Base-by-base conservation (phyloP, 495 filamentous ascomycete genomes). In the Articulospora tetracladia region DNA sequence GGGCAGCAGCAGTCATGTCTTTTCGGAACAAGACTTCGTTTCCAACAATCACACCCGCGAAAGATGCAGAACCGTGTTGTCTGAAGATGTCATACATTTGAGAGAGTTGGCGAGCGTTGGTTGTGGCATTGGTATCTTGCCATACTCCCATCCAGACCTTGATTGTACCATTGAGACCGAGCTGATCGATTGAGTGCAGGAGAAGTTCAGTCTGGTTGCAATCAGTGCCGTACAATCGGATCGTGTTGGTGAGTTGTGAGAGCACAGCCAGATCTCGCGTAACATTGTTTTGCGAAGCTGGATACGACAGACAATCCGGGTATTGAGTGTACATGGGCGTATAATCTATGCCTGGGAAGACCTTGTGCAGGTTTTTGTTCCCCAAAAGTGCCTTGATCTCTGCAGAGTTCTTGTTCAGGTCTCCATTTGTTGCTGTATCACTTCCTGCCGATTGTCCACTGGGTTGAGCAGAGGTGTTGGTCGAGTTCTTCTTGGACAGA, bases 201-300 rank as follows among this genome's bases (percentile, higher is more conserved):
- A 94, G 87, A 90, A 98, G 92, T 69, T 96, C 85, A 0, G 94
- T 97, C 72, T 97, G 93, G 70, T 98, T 97, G 80, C 94, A 98
- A 74, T 98, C 94, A 17, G 91, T 97, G 24, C 94, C 94, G 70
- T 98, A 98, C 15, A 98, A 80, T 1, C 93, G 89, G 46, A 98
- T 80, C 1, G 83, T 87, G 70, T 96, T 92, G 57, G 92, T 97
- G 30, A 98, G 78, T 69, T 97, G 92, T 3, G 91, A 92, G 19
- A 98, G 82, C 11, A 97, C 87, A 24, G 94, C 94, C 55, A 98
- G 74, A 67, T 98, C 94, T 39, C 89, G 83, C 6, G 94, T 98
- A 65, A 98, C 79, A 66, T 97, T 97, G 75, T 97, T 96, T 70
- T 97, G 94, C 3, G 83, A 89, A 0, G 93, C 89, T 4, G 90